Base-by-base conservation (phyloP, 441 rosid genomes). In the Manihot esculenta region DNA sequence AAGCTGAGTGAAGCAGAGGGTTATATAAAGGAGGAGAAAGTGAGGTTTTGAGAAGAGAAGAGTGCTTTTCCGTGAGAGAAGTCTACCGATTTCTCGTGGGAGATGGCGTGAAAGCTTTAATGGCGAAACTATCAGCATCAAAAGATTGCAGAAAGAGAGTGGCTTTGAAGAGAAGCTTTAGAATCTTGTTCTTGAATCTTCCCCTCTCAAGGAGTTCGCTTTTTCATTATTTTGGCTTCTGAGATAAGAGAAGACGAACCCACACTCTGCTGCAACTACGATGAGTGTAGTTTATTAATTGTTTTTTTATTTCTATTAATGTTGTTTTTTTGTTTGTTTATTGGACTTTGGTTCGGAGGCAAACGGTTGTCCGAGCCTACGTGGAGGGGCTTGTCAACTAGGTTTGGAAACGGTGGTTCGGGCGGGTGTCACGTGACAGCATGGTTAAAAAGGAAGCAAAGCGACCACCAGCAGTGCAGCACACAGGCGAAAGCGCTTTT, bases 331-430 rank as follows among this genome's bases (percentile, higher is more conserved):
- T 38, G 42, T 38, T 38, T 74, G 65, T 71, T 73, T 78, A 71
- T 83, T 62, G 82, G 81, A 1, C 74, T 68, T 53, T 48, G 87
- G 76, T 69, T 64, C 72, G 78, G 83, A 72, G 73, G 9, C 72
- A 84, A 89, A 89, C 91, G 97, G 98, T 71, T 87, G 92, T 89
- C 91, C 95, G 92, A 90, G 27, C 91, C 95, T 87, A 81, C 75
- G 71, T 76, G 84, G 42, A 38, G 8, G 7, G 7, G 7, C 9
- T 5, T 38, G 8, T 38, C 42, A 38, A 38, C 42, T 38, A 38
- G 42, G 42, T 38, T 9, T 38, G 42, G 81, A 38, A 10, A 30
- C 62, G 69, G 78, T 76, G 72, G 42, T 38, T 64, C 75, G 50
- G 68, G 61, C 66, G 60, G 72, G 60, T 58, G 75, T 84, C 93